Conservation (phyloP, 148 eudicot genomes). For the Vaccinium macrocarpon region DNA sequence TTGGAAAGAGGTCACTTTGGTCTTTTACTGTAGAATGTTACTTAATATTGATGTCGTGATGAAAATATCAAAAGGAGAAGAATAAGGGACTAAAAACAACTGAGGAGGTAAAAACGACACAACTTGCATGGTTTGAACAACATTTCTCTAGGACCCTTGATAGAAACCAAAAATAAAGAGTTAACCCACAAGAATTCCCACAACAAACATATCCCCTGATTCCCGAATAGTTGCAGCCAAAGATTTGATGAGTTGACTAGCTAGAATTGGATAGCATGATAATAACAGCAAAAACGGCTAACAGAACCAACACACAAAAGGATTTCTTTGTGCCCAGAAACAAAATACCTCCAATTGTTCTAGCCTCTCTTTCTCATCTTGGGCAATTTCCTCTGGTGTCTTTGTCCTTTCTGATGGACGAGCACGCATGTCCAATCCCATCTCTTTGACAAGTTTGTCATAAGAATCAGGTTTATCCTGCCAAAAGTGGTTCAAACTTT, state of each 20-base stretch:
- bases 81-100: neutral
- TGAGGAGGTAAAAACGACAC: neutral
- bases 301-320: neutral
- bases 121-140: neutral
- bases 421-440: constrained; percentile 77
- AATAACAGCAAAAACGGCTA: neutral
- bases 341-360: constrained; percentile 74
- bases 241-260: constrained; percentile 5
- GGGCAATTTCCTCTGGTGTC: constrained; percentile 90
- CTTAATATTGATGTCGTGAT: neutral
- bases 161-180: neutral
- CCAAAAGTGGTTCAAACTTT: neutral
- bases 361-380: constrained; percentile 87
- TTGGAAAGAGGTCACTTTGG: no score
- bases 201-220: neutral
- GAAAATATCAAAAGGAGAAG: neutral
- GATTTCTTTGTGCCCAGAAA: neutral
- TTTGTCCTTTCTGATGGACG: constrained; percentile 90
- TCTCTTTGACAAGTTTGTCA: constrained; percentile 69
- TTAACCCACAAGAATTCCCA: neutral
- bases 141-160: neutral
- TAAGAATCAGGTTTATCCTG: constrained; percentile 87
- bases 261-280: neutral
- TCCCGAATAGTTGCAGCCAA: neutral
- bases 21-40: neutral